phyloP scores from a whole-genome alignment of 148 eudicot species.

The Diospyros kaki region DNA sequence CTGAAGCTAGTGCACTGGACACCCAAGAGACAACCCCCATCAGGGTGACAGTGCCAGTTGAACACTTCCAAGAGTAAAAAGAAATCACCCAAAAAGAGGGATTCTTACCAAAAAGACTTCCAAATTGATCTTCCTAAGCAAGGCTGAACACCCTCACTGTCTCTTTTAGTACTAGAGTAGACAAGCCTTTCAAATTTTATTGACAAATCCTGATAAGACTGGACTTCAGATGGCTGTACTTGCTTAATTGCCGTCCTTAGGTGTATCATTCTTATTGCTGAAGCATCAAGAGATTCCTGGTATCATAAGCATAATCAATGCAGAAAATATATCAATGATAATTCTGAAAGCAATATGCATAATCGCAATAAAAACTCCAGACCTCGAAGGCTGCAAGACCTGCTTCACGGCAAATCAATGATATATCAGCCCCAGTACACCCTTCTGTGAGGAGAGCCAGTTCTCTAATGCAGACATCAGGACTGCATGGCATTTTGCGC shows the following conservation, averaged over 20 bases:
- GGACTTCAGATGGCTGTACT: conserved; percentile 65
- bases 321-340: too few relatives aligned
- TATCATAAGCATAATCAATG: too few relatives aligned
- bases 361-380: conserved; percentile 1
- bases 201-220: conserved; percentile 57
- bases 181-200: conserved; percentile 68
- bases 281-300: too few relatives aligned
- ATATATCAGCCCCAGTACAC: conserved; percentile 91
- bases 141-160: conserved; percentile 26
- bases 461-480: conserved; percentile 58
- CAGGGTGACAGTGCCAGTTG: not conserved
- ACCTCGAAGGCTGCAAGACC: conserved; percentile 78
- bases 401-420: conserved; percentile 74
- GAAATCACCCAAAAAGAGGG: not conserved
- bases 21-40: too few relatives aligned
- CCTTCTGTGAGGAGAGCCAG: conserved; percentile 71
- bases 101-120: conserved; percentile 36
- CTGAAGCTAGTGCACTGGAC: too few relatives aligned
- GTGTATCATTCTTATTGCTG: too few relatives aligned
- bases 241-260: conserved; percentile 45
- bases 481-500: conserved; percentile 57
- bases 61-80: not conserved
- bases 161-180: conserved; percentile 33
- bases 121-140: conserved; percentile 28
- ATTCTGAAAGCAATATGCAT: too few relatives aligned